These are phyloP conservation scores for Lactarius sanguifluus DNA, from an alignment of 768 basidiomycete species.

Conservation along the genomic window DNA sequence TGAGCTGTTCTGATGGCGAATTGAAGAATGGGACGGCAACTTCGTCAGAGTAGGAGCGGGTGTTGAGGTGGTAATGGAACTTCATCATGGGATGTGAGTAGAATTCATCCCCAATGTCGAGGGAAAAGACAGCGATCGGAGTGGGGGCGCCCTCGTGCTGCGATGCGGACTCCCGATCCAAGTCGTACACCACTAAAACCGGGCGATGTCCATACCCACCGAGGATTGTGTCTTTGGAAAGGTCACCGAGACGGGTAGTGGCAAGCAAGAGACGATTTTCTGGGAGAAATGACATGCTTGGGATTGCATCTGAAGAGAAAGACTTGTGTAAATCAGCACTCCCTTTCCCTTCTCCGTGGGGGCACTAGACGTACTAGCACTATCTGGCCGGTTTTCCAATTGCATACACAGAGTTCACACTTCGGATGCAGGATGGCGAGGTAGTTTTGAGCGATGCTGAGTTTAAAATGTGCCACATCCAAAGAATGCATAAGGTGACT, in stretches of 20 bases:
- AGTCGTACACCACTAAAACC: conserved; percentile 4
- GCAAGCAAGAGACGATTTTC: conserved; percentile 9
- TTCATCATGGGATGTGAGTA: background rate
- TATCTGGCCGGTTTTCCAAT: conserved; percentile 19
- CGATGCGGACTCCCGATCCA: background rate
- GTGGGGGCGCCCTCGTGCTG: too few species aligned
- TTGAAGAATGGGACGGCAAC: conserved; percentile 16
- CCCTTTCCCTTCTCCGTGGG: background rate
- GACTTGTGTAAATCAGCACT: background rate
- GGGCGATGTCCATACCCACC: background rate
- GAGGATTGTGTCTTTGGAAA: background rate
- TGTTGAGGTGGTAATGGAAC: conserved; percentile 2
- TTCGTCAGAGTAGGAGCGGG: conserved; percentile 7
- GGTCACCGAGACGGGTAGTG: background rate
- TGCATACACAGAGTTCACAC: background rate
- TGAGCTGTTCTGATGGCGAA: conserved; percentile 4
- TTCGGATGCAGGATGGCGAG: background rate
- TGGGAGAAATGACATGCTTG: conserved; percentile 1
- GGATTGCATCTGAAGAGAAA: background rate
- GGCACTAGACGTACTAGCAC: conserved; percentile 9
- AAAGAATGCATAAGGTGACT: background rate
- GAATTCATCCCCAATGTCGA: background rate
- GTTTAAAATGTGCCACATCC: background rate
- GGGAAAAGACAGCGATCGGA: conserved; percentile 6
- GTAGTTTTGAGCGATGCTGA: conserved; percentile 1